Conservation (phyloP, 1,139 yeast species). For the Debaryomycetaceae sp. region DNA sequence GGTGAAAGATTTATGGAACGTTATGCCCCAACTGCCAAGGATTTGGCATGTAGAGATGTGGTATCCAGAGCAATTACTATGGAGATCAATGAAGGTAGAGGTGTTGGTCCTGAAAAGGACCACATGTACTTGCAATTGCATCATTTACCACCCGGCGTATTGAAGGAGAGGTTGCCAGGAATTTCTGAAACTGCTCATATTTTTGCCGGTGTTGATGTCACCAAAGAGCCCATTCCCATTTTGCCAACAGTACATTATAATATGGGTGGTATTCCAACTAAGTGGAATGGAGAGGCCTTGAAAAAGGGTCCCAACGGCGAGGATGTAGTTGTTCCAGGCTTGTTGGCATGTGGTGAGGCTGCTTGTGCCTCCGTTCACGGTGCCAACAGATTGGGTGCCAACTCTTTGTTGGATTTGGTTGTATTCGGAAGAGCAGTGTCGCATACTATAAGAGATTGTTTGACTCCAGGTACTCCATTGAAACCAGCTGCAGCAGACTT, state of each 20-base stretch:
- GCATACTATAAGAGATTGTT: constrained; percentile 80
- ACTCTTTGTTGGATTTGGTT: constrained; percentile 92
- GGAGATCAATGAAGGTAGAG: constrained; percentile 99
- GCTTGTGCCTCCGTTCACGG: constrained; percentile 99
- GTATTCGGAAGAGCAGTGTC: constrained; percentile 99
- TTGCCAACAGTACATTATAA: constrained; percentile 98
- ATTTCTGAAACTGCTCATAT: constrained; percentile 97
- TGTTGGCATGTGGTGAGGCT: constrained; percentile 97
- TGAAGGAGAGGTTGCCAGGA: constrained; percentile 97
- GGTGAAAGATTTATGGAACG: constrained; percentile 99
- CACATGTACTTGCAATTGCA: constrained; percentile 93
- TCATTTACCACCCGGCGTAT: constrained; percentile 88
- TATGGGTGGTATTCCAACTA: constrained; percentile 99
- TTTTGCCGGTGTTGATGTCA: constrained; percentile 98
- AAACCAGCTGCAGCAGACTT: constrained; percentile 73
- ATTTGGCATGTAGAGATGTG: constrained; percentile 95
- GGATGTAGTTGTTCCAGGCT: constrained; percentile 89
- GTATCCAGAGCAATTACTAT: constrained; percentile 97
- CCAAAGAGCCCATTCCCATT: constrained; percentile 98
- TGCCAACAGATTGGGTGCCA: constrained; percentile 98
- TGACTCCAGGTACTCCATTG: constrained; percentile 87
- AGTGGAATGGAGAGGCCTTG: constrained; percentile 93
- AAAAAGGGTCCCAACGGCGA: constrained; percentile 83
- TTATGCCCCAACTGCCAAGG: constrained; percentile 98
- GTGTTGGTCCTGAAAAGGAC: constrained; percentile 95